Percentiles rank a stretch among this genome's conserved stretches.
phyloP scores from a whole-genome alignment of 768 basidiomycete species.

The Lyophyllum shimeji region DNA sequence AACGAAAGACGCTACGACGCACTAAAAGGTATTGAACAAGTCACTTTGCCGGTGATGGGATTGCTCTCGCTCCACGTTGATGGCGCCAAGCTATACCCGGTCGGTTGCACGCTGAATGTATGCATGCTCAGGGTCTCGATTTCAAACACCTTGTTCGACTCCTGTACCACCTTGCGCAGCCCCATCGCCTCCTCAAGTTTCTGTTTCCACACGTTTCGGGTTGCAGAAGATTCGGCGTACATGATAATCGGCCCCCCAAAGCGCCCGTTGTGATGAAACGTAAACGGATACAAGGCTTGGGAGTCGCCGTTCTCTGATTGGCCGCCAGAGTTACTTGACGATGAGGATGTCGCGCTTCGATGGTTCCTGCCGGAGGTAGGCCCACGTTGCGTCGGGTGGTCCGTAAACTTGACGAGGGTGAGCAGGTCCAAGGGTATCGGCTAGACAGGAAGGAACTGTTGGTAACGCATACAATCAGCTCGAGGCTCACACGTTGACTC shows the following conservation, averaged over 20 bases:
- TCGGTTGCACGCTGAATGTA: constrained; percentile 77
- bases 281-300: constrained; percentile 79
- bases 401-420: constrained; percentile 77
- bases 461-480: background rate
- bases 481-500: constrained; percentile 21
- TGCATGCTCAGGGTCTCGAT: constrained; percentile 85
- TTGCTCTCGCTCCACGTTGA: constrained; percentile 71
- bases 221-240: constrained; percentile 74
- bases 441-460: constrained; percentile 42
- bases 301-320: constrained; percentile 56
- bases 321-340: constrained; percentile 21
- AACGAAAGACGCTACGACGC: constrained; percentile 28
- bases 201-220: constrained; percentile 82
- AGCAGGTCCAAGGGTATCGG: constrained; percentile 92
- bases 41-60: constrained; percentile 79
- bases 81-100: constrained; percentile 41
- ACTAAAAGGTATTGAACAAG: constrained; percentile 94
- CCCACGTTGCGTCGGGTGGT: constrained; percentile 68
- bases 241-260: constrained; percentile 81
- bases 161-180: constrained; percentile 82
- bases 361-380: constrained; percentile 52
- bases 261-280: constrained; percentile 85
- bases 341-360: constrained; percentile 38
- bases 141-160: constrained; percentile 95
- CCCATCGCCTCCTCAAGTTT: constrained; percentile 91